These are phyloP conservation scores for Polygonum maritimum DNA, from an alignment of 148 eudicot species.

Conservation along the genomic window DNA sequence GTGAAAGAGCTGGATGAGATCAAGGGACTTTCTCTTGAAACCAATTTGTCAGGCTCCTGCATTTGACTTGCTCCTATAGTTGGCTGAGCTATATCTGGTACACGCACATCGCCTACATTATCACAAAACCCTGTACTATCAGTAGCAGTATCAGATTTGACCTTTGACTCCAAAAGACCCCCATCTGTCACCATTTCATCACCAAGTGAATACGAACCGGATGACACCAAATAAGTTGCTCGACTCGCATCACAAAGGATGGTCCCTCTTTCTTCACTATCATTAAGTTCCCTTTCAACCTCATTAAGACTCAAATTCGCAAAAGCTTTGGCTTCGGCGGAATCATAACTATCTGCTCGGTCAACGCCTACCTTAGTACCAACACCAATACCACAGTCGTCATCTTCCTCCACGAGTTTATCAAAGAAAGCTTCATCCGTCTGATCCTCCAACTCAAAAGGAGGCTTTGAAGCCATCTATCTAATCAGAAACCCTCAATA, in stretches of 20 bases:
- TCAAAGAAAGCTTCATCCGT: slow-evolving; percentile 95
- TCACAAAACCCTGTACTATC: slow-evolving; percentile 3
- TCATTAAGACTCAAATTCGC: slow-evolving; percentile 48
- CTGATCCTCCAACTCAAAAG: slow-evolving; percentile 86
- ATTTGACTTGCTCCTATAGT: slow-evolving; percentile 20
- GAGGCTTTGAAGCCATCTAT: slow-evolving; percentile 67
- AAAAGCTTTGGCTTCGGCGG: slow-evolving; percentile 38
- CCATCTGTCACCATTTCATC: slow-evolving; percentile 3
- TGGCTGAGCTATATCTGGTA: slow-evolving; percentile 4
- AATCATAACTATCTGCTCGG: slow-evolving; percentile 24
- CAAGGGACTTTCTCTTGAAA: slow-evolving; percentile 7
- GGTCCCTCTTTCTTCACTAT: slow-evolving; percentile 16
- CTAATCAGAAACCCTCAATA: slow-evolving; percentile 24
- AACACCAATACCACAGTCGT: slow-evolving; percentile 21
- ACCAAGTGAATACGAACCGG: slow-evolving; percentile 9
- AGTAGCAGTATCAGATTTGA: neutral
- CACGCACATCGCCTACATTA: slow-evolving; percentile 6
- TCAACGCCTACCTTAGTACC: slow-evolving; percentile 13
- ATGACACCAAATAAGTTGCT: neutral
- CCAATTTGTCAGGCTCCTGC: neutral
- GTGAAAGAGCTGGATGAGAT: slow-evolving; percentile 28
- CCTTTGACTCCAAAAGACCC: neutral
- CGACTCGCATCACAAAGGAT: slow-evolving; percentile 17
- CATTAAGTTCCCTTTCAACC: slow-evolving; percentile 14
- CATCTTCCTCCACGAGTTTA: slow-evolving; percentile 75